Percentiles rank a stretch among this genome's conserved stretches.
Conservation (phyloP, 768 basidiomycete genomes). For the Tricholoma sp. region DNA sequence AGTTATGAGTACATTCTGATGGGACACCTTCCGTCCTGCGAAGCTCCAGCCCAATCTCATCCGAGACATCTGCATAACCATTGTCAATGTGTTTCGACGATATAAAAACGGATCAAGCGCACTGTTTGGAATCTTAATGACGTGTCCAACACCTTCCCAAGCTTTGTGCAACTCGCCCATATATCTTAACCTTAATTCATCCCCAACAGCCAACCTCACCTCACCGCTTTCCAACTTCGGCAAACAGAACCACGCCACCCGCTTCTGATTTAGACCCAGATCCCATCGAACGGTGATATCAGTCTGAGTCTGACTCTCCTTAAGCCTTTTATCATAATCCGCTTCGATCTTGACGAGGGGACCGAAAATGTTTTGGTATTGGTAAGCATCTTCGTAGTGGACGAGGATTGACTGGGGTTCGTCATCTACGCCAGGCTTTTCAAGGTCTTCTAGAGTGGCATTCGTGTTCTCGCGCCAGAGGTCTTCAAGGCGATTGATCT, state of each 20-base stretch:
- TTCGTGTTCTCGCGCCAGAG: constrained; percentile 95
- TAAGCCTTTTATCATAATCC: constrained; percentile 96
- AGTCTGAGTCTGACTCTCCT: constrained; percentile 98
- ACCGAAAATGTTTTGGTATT: constrained; percentile 99
- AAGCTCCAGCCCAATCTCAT: constrained; percentile 94
- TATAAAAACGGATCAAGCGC: constrained; percentile 23
- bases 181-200: constrained; percentile 89
- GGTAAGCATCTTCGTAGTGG: constrained; percentile 97
- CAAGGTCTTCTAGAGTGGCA: constrained; percentile 93
- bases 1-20: constrained; percentile 89
- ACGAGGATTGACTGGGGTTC: constrained; percentile 90
- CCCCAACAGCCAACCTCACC: constrained; percentile 93
- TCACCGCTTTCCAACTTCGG: constrained; percentile 98
- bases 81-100: neutral
- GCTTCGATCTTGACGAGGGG: constrained; percentile 99
- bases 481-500: constrained; percentile 97
- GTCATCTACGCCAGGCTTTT: constrained; percentile 96
- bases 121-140: constrained; percentile 99
- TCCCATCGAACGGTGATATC: constrained; percentile 97
- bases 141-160: constrained; percentile 98
- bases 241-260: constrained; percentile 96
- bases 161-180: constrained; percentile 83
- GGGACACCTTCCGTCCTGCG: constrained; percentile 90
- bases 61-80: constrained; percentile 76
- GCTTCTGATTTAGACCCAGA: constrained; percentile 95